A percentile compares a stretch with the other conserved stretches of the same genome.
Evolutionary conservation across 2,329 filamentous ascomycete species (phyloP).

Genomic region (Mycogone perniciosa): DNA sequence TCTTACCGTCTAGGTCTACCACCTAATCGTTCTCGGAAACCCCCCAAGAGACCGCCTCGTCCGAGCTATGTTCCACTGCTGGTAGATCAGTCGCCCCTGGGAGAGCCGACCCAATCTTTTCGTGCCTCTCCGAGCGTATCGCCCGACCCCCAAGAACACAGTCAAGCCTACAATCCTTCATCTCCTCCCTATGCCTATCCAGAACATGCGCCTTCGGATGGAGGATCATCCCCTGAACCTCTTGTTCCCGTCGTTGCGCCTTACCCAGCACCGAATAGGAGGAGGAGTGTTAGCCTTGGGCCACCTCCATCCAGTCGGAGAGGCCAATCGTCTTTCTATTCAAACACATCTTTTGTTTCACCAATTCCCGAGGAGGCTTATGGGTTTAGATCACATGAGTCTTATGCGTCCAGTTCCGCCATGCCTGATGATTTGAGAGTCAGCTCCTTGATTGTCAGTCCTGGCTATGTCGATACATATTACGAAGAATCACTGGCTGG

Average conservation of each 20-base stretch:
- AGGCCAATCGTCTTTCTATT: conserved; percentile 59
- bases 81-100: conserved; percentile 48
- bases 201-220: neutral
- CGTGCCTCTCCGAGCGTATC: conserved; percentile 24
- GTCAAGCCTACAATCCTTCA: conserved; percentile 32
- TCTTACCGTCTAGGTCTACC: conserved; percentile 44
- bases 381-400: conserved; percentile 51
- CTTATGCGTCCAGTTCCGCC: conserved; percentile 65
- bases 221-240: conserved; percentile 18
- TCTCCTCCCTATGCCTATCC: conserved; percentile 41
- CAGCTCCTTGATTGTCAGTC: conserved; percentile 35
- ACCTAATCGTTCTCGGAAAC: conserved; percentile 39
- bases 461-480: conserved; percentile 41
- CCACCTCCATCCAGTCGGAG: conserved; percentile 55
- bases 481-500: conserved; percentile 46
- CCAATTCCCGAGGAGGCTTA: conserved; percentile 69
- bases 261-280: conserved; percentile 27
- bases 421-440: conserved; percentile 64
- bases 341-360: conserved; percentile 60
- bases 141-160: conserved; percentile 30
- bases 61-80: conserved; percentile 55
- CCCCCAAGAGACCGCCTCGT: conserved; percentile 53
- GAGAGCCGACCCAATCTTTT: conserved; percentile 51
- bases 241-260: neutral
- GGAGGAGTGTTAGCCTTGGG: conserved; percentile 49